Evolutionary conservation across 2,329 filamentous ascomycete genomes (phyloP).

Genomic region (Anthostomella pinea): DNA sequence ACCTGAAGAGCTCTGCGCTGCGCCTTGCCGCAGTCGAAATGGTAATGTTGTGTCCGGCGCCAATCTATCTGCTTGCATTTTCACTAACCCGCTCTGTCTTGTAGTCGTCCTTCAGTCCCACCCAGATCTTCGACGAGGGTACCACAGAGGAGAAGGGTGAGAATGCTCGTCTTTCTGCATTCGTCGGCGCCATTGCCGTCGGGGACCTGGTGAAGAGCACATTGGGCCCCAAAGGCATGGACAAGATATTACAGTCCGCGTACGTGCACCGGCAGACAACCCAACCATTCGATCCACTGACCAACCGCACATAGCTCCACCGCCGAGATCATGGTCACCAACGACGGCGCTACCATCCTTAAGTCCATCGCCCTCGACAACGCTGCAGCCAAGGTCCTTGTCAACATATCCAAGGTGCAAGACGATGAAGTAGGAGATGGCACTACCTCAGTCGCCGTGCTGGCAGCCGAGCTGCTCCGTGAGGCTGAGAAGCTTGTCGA

Average conservation of each 20-base stretch:
- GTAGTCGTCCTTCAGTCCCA: constrained; percentile 72
- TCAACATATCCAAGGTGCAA: constrained; percentile 99
- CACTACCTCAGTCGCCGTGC: constrained; percentile 94
- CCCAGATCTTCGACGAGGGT: constrained; percentile 96
- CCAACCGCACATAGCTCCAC: constrained; percentile 65
- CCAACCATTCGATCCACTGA: too few relatives aligned
- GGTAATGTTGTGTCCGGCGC: too few relatives aligned
- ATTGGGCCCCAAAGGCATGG: constrained; percentile 96
- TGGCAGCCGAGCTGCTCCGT: constrained; percentile 90
- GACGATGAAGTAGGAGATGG: constrained; percentile 98
- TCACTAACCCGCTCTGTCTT: constrained; percentile 12
- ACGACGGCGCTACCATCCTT: constrained; percentile 96
- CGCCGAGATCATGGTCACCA: constrained; percentile 96
- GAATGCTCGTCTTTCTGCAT: constrained; percentile 97
- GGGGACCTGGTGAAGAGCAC: constrained; percentile 98
- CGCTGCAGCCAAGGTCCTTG: constrained; percentile 93
- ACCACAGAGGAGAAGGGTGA: constrained; percentile 98
- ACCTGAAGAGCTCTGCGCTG: too few relatives aligned
- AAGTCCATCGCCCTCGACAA: constrained; percentile 99
- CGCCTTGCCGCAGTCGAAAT: constrained; percentile 5
- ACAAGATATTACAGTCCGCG: constrained; percentile 96
- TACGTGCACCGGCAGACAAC: constrained; percentile 53
- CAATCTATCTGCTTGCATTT: not conserved
- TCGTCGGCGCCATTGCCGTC: constrained; percentile 96
- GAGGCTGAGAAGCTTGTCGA: constrained; percentile 97